Evolutionary conservation across 2,329 filamentous ascomycete genomes (phyloP), one percentile per base, ranked within the genome.

Genomic region (Cordyceps cateniannulata): DNA sequence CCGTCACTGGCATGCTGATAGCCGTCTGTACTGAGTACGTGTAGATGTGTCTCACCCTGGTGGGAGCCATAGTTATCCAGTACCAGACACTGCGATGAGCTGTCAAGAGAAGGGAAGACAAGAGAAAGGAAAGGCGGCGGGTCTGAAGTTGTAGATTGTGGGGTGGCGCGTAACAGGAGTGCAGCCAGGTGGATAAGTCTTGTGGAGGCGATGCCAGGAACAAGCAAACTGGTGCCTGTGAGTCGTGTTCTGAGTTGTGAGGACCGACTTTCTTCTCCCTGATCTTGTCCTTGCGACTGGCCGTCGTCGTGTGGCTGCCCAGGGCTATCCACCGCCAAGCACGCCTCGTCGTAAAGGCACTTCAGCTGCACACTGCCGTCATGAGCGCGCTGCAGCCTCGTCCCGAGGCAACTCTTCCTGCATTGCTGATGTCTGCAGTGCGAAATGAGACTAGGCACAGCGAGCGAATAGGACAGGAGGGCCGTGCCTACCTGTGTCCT

Each of bases 111-210:
- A 14, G 16, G 40, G 38, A 42, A 42, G n/a, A 50, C 6, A 59
- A 32, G 9, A 52, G 42, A 50, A 27, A 4, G 49, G 42, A 50
- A 27, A 4, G 49, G 58, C 32, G 45, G 58, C 27, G 2, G 58
- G 32, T 22, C 58, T 20, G 1, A 53, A 27, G 51, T 27, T 61
- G 52, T 56, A 61, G 59, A 61, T 61, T 61, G 59, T 61, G 59
- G 59, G 51, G 59, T 61, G 59, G 59, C 52, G 51, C 27, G 52
- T 51, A 42, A 49, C 59, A 61, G 51, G 14, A 49, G 22, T 61
- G 51, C 51, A 49, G 44, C 44, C 9, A 22, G 35, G 56, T 59
- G 56, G 56, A 45, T 52, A 51, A n/a, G 48, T 9, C 32, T 56
- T 35, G 48, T 35, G 38, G 56, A 52, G 32, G 47, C 38, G 32